Base-by-base conservation (phyloP, 2,329 filamentous ascomycete genomes). In the Fusarium sp. region DNA sequence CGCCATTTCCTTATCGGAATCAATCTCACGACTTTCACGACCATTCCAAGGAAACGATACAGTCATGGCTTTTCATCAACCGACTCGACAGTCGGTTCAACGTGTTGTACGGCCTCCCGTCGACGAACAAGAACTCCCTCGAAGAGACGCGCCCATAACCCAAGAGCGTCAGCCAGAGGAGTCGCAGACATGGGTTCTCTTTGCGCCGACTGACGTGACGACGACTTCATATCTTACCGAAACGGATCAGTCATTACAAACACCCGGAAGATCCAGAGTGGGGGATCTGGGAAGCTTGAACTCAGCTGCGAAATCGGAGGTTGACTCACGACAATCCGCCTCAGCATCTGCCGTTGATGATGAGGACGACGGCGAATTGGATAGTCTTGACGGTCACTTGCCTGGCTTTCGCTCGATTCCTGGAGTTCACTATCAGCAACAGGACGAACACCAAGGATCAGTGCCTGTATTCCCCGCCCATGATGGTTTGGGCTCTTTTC, bases 171-270 rank as follows among this genome's bases (percentile, higher is more conserved):
- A 70, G 43, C 81, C 89, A 62, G 89, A 92, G 65, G 91, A 94
- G 70, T 91, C 93, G 14, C 92, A 96, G 80, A 95, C 97, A 87
- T 99, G 96, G 96, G 92, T 98, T 56, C 89, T 99, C 69, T 99
- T 99, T 84, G 93, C 94, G 9, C 93, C 93, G 10, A 89, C 90
- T 67, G 87, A 90, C 34, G 81, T 81, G 46, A 87, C 85, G 5
- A 91, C 92, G 21, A 86, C 86, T 13, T 89, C 89, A 7, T 90
- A 91, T 65, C 86, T 90, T 53, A 93, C 90, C 44, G 89, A 92
- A 38, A 89, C 89, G 78, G 78, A 92, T 79, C 75, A 87, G 82
- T 82, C 89, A 80, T 77, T 94, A 83, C 70, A 88, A 80, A 83
- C 91, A 76, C 78, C 89, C 28, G 92, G 91, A 38, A 87, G 89